Base-by-base conservation (phyloP, 164 flowering plant species). In the Vitis cinerea region DNA sequence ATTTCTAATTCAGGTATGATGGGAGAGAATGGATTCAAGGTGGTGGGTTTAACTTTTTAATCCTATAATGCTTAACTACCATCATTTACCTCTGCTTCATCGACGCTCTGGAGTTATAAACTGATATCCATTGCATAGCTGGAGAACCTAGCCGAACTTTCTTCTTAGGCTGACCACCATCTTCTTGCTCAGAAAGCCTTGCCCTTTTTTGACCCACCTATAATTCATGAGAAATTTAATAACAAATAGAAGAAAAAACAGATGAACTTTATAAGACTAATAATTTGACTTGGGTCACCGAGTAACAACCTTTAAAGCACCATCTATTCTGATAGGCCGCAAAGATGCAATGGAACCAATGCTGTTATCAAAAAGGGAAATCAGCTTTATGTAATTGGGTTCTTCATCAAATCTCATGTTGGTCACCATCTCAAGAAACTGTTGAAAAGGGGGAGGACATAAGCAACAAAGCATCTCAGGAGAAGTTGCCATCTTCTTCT, bases 381-480 rank as follows among this genome's bases (percentile, higher is more conserved):
- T 82, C 1, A 83, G 84, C 70, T 82, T 81, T 23, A 79, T 60
- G 57, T 86, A 86, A 61, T 86, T 80, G 9, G 90, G 90, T 58
- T 84, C 90, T 74, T 86, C 90, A 50, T 84, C 88, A 74, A 86
- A 86, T 80, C 51, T 83, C 87, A 86, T 75, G 51, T 72, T 77
- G 23, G 81, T 79, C 60, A 86, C 90, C 69, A 73, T 75, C 74
- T 86, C 90, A 62, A 86, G 82, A 72, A 86, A 83, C 17, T 81
- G 80, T 71, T 76, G 73, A 66, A 86, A 83, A 16, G 90, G 85
- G 47, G 75, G 67, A 50, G 90, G 86, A 61, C 86, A 81, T 11
- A 77, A 70, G 71, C 71, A 61, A 69, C 90, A 84, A 50, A 86
- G 80, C 68, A 69, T 73, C 76, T 85, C 82, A 2, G 85, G 75